phyloP scores from a whole-genome alignment of 495 filamentous ascomycete species.

The Neurospora discreta region DNA sequence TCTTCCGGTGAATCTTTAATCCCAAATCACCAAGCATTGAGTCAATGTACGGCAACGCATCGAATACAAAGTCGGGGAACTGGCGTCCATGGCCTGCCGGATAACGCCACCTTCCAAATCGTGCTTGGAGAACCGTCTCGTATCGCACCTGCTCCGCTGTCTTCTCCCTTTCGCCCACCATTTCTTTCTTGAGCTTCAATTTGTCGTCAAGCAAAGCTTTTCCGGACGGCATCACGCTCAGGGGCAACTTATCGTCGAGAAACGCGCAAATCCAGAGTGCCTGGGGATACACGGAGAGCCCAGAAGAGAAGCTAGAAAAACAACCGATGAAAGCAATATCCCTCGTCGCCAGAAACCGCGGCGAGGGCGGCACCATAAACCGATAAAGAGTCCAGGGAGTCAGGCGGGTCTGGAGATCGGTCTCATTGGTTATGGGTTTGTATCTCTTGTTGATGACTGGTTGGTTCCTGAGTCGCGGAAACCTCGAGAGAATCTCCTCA shows the following conservation, averaged over 20 bases:
- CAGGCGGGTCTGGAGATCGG: conserved; percentile 24
- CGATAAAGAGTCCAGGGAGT: conserved; percentile 46
- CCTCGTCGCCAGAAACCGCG: conserved; percentile 36
- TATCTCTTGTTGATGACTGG: conserved; percentile 33
- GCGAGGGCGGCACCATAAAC: conserved; percentile 58
- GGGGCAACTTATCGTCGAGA: conserved; percentile 30
- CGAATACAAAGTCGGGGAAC: conserved; percentile 65
- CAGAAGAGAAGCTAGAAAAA: conserved; percentile 51
- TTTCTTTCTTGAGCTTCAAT: background rate
- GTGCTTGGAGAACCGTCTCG: conserved; percentile 52
- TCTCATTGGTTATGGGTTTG: conserved; percentile 29
- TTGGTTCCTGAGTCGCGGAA: conserved; percentile 48
- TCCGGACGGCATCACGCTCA: conserved; percentile 6
- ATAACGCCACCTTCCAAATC: conserved; percentile 61
- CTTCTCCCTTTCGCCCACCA: background rate
- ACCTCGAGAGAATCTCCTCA: conserved; percentile 51
- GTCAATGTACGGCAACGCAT: conserved; percentile 69
- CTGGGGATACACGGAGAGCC: conserved; percentile 52
- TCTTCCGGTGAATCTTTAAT: conserved; percentile 31
- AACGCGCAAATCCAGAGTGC: conserved; percentile 64
- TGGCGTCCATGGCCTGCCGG: conserved; percentile 51
- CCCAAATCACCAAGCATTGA: conserved; percentile 58
- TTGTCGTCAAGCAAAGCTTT: background rate
- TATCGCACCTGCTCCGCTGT: conserved; percentile 25
- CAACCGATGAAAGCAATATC: conserved; percentile 60